A percentile compares a stretch with the other conserved stretches of the same genome.
Evolutionary conservation across 2,329 filamentous ascomycete genomes (phyloP).

Genomic region (Ascochyta koolunga): DNA sequence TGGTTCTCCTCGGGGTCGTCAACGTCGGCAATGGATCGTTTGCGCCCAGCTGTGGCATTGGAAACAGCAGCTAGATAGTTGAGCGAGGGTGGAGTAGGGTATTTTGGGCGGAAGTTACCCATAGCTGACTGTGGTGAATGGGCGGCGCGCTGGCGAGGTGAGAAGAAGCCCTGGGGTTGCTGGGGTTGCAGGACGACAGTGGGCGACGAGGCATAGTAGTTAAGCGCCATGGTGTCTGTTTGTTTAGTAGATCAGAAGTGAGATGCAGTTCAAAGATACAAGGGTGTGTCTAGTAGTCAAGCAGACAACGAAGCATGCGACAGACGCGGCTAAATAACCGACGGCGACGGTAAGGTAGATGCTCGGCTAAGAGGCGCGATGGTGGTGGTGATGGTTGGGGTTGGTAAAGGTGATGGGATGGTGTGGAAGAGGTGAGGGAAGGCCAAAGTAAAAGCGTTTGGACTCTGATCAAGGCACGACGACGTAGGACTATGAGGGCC

Average conservation of each 20-base stretch:
- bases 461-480: constrained; percentile 22
- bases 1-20: constrained; percentile 69
- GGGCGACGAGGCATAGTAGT: constrained; percentile 56
- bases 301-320: constrained; percentile 39
- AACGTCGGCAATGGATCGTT: constrained; percentile 78
- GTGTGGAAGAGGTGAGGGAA: constrained; percentile 11
- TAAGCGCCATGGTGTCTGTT: constrained; percentile 51
- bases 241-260: constrained; percentile 48
- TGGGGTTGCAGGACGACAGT: constrained; percentile 54
- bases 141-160: constrained; percentile 40
- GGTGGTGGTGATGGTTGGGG: constrained; percentile 15
- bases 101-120: constrained; percentile 47
- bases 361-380: constrained; percentile 26
- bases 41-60: constrained; percentile 65
- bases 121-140: constrained; percentile 40
- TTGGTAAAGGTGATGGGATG: constrained; percentile 16
- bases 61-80: constrained; percentile 51
- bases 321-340: constrained; percentile 27
- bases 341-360: constrained; percentile 35
- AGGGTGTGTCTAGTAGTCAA: constrained; percentile 34
- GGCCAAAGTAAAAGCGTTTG: constrained; percentile 11
- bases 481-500: constrained; percentile 34
- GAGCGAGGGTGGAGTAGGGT: constrained; percentile 51
- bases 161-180: constrained; percentile 46
- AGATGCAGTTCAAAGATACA: constrained; percentile 41